Conservation (phyloP, 345 rosid genomes). For the Cardiospermum halicacabum region DNA sequence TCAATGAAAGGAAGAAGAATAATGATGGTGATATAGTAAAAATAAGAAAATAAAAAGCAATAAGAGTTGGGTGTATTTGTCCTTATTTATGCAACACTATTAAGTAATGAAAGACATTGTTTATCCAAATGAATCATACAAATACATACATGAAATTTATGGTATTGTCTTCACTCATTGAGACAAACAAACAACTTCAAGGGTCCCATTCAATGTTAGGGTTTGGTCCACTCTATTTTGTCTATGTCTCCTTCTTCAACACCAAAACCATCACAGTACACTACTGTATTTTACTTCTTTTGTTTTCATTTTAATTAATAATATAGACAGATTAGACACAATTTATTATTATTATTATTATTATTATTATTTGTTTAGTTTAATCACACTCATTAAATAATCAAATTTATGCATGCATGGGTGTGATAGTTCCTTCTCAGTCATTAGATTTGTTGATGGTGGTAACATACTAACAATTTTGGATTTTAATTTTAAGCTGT, state of each 20-base stretch:
- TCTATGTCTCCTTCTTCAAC: slow-evolving; percentile 20
- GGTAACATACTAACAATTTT: too few relatives aligned
- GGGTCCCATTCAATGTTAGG: slow-evolving; percentile 7
- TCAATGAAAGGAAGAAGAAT: too few relatives aligned
- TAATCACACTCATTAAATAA: neutral
- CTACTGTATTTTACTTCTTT: neutral
- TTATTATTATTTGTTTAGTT: neutral
- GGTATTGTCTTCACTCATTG: slow-evolving; percentile 17
- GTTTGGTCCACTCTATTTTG: slow-evolving; percentile 7
- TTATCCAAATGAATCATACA: slow-evolving; percentile 10
- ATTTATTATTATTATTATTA: slow-evolving; percentile 10
- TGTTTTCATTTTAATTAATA: slow-evolving; percentile 17
- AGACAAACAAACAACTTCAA: slow-evolving; percentile 21
- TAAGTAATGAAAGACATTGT: slow-evolving; percentile 18
- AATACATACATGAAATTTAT: slow-evolving; percentile 17
- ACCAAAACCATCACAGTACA: too few relatives aligned
- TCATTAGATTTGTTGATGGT: neutral
- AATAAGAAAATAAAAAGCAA: too few relatives aligned
- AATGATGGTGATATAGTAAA: too few relatives aligned
- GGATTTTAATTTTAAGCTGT: too few relatives aligned
- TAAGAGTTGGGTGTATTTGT: slow-evolving; percentile 16
- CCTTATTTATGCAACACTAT: too few relatives aligned
- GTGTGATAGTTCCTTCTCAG: neutral
- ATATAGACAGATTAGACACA: too few relatives aligned
- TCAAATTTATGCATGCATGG: neutral